phyloP scores from a whole-genome alignment of 805 yeast genomes.

The Lachancea quebecensis region DNA sequence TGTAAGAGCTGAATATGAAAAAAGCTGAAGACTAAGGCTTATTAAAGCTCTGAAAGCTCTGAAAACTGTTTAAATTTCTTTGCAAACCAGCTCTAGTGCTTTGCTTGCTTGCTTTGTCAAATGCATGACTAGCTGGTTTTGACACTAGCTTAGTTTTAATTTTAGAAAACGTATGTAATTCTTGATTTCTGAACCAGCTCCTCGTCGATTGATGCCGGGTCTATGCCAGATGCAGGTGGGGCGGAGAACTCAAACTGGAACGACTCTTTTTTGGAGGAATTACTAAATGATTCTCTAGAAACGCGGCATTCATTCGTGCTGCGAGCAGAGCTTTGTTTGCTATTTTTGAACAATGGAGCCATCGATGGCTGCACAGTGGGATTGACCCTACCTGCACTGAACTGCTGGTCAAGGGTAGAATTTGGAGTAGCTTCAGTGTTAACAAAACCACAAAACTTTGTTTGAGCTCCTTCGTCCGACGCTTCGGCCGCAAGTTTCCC shows the following conservation, averaged over 20 bases:
- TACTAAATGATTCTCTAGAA: no score
- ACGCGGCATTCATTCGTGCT: neutral
- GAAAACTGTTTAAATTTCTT: neutral
- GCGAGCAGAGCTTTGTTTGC: neutral
- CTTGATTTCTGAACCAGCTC: neutral
- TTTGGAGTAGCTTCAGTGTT: neutral
- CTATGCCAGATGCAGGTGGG: slow-evolving; percentile 2
- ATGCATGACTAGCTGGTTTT: no score
- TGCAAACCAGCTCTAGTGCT: no score
- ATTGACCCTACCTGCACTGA: neutral
- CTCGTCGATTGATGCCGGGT: neutral
- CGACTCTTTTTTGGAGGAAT: neutral
- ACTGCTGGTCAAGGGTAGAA: neutral
- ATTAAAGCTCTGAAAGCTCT: neutral
- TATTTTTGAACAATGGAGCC: neutral
- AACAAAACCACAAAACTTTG: neutral
- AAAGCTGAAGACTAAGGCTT: neutral
- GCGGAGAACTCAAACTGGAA: neutral
- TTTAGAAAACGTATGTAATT: neutral
- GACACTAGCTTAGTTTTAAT: neutral
- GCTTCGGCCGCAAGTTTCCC: no score
- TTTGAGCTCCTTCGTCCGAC: neutral
- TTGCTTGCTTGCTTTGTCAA: no score
- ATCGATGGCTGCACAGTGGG: no score
- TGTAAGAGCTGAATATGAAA: slow-evolving; percentile 12